Base-by-base conservation (phyloP, 768 basidiomycete species). In the Agrocybe praecox region DNA sequence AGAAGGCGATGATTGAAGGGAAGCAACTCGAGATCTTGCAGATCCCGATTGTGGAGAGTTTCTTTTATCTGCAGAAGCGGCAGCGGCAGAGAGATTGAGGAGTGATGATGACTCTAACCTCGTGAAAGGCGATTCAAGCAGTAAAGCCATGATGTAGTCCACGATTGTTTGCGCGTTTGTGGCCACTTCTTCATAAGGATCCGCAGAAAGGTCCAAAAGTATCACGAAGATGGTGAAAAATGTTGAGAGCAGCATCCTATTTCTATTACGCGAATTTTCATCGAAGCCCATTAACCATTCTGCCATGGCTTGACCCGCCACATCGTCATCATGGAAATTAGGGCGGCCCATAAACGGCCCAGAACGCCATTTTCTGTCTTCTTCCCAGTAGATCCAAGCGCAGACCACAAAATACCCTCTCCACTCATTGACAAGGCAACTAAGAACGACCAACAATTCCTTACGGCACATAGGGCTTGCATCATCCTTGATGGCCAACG, bases 381-480 rank as follows among this genome's bases (percentile, higher is more conserved):
- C 92, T 67, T 97, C 95, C 87, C 92, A 92, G 68, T 97, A 96
- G 9, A 94, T 76, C 96, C 96, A 98, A 1, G 96, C 95, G 59
- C 96, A 97, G 36, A 95, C 86, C 47, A 96, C 92, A 64, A 98
- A 94, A 76, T 92, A 92, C 7, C 96, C 97, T 54, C 94, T 78
- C 93, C 96, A 98, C 70, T 98, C 96, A 70, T 94, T 91, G 34
- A 96, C 95, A 19, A 98, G 77, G 65, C 92, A 94, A 66, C 93
- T 95, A 54, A 98, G 86, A 36, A 98, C 80, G 36, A 98, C 84
- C 32, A 98, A 78, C 19, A 98, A 78, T 69, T 98, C 97, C 73
- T 97, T 97, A 56, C 96, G 80, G 11, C 96, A 96, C 88, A 97
- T 92, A 0, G 97, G 96, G 56, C 92, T 94, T 1, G 94, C 97